A percentile compares a stretch with the other conserved stretches of the same genome.
Conservation (phyloP, 2,329 filamentous ascomycete species). For the Tetracladium maxilliforme region DNA sequence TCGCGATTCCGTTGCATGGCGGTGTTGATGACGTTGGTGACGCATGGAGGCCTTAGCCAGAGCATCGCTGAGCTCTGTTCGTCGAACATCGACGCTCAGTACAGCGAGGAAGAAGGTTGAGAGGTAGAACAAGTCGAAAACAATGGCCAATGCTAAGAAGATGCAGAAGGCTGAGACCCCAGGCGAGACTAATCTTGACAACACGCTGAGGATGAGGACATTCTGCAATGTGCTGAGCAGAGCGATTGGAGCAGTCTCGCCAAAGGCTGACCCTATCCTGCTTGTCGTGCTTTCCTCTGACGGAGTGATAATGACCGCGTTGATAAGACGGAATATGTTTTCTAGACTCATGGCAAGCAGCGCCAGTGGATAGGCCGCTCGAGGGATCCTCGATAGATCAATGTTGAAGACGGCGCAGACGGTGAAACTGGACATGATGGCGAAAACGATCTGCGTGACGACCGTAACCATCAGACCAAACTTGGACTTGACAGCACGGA, state of each 20-base stretch:
- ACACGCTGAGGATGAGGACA: conserved; percentile 44
- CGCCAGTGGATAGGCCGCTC: conserved; percentile 63
- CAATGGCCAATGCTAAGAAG: conserved; percentile 59
- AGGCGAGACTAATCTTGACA: conserved; percentile 54
- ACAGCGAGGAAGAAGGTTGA: conserved; percentile 71
- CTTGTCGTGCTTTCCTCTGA: conserved; percentile 52
- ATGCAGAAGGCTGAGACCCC: conserved; percentile 63
- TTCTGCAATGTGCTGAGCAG: conserved; percentile 56
- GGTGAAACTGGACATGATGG: conserved; percentile 67
- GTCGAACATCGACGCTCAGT: conserved; percentile 62
- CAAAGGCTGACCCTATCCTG: conserved; percentile 60
- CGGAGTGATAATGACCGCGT: conserved; percentile 59
- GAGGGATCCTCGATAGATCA: conserved; percentile 60
- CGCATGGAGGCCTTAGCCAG: conserved; percentile 39
- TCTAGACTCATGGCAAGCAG: conserved; percentile 64
- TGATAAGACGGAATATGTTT: conserved; percentile 67
- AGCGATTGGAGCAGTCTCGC: conserved; percentile 56
- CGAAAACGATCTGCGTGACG: conserved; percentile 53
- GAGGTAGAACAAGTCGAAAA: conserved; percentile 66
- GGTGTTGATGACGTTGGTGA: conserved; percentile 12
- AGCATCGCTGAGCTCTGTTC: conserved; percentile 62
- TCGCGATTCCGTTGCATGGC: no score
- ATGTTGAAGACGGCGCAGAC: conserved; percentile 63
- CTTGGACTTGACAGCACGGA: conserved; percentile 63
- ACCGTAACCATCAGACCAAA: conserved; percentile 59